Conservation (phyloP, 2,329 filamentous ascomycete species). For the Apiospora phragmitis region DNA sequence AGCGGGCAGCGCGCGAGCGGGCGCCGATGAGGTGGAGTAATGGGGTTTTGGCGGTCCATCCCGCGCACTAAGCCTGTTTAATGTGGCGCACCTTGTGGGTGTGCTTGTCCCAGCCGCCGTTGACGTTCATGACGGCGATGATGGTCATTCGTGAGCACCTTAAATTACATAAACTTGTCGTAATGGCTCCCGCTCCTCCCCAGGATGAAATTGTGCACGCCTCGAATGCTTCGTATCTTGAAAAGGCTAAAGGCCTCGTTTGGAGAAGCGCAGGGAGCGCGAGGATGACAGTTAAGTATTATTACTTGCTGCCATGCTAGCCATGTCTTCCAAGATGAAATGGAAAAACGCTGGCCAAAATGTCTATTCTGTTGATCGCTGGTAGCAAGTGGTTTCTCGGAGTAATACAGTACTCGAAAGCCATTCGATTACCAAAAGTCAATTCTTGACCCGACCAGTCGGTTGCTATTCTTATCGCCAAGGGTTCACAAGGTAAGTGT, state of each 20-base stretch:
- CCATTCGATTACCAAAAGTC: not conserved
- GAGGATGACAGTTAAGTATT: no score
- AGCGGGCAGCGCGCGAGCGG: no score
- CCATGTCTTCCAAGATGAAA: not conserved
- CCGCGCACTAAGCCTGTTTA: constrained; percentile 1
- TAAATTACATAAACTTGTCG: not conserved
- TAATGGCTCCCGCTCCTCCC: no score
- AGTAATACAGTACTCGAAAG: not conserved
- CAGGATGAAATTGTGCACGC: no score
- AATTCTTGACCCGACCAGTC: not conserved
- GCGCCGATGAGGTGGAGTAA: not conserved
- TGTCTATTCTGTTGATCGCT: not conserved
- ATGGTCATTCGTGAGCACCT: not conserved
- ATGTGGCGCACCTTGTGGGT: not conserved
- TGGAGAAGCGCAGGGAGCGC: no score
- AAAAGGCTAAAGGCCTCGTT: no score
- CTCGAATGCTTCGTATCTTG: not conserved
- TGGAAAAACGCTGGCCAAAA: not conserved
- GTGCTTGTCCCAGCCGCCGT: not conserved
- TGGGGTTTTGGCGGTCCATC: not conserved
- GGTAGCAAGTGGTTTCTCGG: not conserved
- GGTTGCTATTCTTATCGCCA: not conserved
- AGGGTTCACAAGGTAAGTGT: not conserved
- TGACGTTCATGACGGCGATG: not conserved
- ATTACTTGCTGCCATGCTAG: no score